A percentile compares a stretch with the other conserved stretches of the same genome.
phyloP scores from a whole-genome alignment of 148 eudicot species.

The Chenopodium formosanum region DNA sequence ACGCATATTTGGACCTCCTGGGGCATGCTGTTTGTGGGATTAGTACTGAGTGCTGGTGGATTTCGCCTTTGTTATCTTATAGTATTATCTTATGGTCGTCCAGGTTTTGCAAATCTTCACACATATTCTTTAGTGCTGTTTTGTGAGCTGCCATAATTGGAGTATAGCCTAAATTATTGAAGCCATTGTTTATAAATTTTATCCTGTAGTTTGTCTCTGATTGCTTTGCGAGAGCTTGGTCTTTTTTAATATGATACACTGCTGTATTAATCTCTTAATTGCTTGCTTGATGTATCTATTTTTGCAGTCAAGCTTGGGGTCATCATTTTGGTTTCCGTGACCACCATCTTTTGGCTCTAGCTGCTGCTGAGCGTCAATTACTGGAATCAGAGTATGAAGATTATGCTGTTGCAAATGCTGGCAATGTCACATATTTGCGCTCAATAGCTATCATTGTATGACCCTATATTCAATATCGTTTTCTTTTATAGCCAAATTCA shows the following conservation, averaged over 20 bases:
- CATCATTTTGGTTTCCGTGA: constrained; percentile 53
- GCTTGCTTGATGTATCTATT: background rate
- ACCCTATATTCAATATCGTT: background rate
- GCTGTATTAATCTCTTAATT: background rate
- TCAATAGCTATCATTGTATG: constrained; percentile 61
- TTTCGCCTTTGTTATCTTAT: background rate
- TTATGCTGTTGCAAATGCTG: constrained; percentile 51
- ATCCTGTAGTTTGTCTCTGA: background rate
- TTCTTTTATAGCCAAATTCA: background rate
- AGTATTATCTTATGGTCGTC: background rate
- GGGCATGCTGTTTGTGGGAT: background rate
- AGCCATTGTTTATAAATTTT: background rate
- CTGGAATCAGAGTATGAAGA: constrained; percentile 78
- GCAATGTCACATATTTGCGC: constrained; percentile 61
- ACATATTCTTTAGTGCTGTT: background rate
- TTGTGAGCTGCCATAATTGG: background rate
- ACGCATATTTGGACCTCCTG: background rate
- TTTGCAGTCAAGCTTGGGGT: constrained; percentile 70
- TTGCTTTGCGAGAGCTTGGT: background rate
- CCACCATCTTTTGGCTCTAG: constrained; percentile 57
- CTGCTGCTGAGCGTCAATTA: constrained; percentile 61
- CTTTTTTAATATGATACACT: background rate
- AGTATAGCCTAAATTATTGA: background rate
- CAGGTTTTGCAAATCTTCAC: background rate
- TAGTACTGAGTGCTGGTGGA: background rate